Conservation (phyloP, 352 stramenopile species). For the Phytophthora pini region DNA sequence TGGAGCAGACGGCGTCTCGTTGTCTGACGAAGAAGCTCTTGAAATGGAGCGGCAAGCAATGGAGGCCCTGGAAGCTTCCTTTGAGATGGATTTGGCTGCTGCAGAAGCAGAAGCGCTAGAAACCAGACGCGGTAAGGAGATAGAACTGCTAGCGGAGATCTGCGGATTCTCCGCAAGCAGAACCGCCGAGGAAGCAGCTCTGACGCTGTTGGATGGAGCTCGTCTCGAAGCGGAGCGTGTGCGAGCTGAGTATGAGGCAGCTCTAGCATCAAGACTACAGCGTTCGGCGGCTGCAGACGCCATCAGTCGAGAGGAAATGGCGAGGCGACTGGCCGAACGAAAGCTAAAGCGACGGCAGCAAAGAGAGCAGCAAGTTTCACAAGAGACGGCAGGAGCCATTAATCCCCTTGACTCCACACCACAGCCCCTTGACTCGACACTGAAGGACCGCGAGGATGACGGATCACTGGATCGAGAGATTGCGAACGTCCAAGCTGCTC, state of each 20-base stretch:
- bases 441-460: constrained; percentile 22
- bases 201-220: constrained; percentile 24
- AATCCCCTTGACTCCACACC: no score
- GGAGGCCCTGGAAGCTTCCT: constrained; percentile 22
- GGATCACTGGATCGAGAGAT: constrained; percentile 29
- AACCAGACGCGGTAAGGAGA: constrained; percentile 24
- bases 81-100: constrained; percentile 20
- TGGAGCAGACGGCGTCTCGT: not conserved
- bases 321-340: constrained; percentile 23
- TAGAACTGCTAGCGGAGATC: constrained; percentile 18
- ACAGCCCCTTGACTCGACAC: not conserved
- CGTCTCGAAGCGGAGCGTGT: constrained; percentile 39
- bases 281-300: not conserved
- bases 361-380: constrained; percentile 2
- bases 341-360: constrained; percentile 18
- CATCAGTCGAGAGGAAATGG: constrained; percentile 25
- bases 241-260: constrained; percentile 29
- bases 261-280: constrained; percentile 20
- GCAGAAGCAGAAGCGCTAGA: constrained; percentile 19
- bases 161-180: constrained; percentile 24
- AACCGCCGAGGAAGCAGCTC: constrained; percentile 23
- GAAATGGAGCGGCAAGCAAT: constrained; percentile 19
- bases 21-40: constrained; percentile 11
- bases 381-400: not conserved
- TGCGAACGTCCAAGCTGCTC: constrained; percentile 37